Conservation (phyloP, 306 rosid genomes). For the Mimosa bimucronata region DNA sequence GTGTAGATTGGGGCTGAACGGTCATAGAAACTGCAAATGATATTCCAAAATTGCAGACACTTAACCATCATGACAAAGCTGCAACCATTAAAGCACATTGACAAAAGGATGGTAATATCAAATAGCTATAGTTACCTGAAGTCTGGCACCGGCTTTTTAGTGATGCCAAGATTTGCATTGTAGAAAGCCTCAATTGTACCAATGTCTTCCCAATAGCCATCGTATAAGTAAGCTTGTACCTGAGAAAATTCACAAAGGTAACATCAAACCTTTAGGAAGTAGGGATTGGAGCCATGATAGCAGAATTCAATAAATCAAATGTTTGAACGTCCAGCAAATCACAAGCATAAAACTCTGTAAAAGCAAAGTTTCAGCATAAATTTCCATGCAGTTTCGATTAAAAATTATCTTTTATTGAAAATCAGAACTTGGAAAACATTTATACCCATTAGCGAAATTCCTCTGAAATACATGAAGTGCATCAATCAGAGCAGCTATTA, state of each 20-base stretch:
- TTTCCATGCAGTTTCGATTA: background rate
- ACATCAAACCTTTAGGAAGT: conserved; percentile 20
- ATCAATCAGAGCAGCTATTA: background rate
- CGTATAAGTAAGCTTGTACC: conserved; percentile 98
- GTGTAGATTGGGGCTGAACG: conserved; percentile 99
- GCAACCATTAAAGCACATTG: conserved; percentile 28
- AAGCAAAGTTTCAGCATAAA: background rate
- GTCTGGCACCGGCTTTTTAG: conserved; percentile 95
- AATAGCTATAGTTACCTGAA: conserved; percentile 65
- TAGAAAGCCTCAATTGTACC: conserved; percentile 99
- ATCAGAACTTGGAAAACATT: conserved; percentile 6
- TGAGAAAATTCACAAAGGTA: conserved; percentile 36
- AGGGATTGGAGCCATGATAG: conserved; percentile 3
- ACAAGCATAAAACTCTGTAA: background rate
- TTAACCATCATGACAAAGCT: conserved; percentile 20
- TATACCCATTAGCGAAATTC: background rate
- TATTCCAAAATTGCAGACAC: conserved; percentile 28
- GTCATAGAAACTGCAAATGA: conserved; percentile 80
- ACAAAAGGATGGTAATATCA: conserved; percentile 13
- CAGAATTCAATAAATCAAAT: background rate
- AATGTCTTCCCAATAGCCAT: conserved; percentile 99
- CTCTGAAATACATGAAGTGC: background rate
- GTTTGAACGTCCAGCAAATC: conserved; percentile 21
- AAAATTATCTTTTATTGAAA: background rate
- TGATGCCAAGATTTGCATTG: conserved; percentile 95